A percentile compares a stretch with the other conserved stretches of the same genome.
phyloP scores from a whole-genome alignment of 768 basidiomycete genomes.

The Cystobasidium tubakii region DNA sequence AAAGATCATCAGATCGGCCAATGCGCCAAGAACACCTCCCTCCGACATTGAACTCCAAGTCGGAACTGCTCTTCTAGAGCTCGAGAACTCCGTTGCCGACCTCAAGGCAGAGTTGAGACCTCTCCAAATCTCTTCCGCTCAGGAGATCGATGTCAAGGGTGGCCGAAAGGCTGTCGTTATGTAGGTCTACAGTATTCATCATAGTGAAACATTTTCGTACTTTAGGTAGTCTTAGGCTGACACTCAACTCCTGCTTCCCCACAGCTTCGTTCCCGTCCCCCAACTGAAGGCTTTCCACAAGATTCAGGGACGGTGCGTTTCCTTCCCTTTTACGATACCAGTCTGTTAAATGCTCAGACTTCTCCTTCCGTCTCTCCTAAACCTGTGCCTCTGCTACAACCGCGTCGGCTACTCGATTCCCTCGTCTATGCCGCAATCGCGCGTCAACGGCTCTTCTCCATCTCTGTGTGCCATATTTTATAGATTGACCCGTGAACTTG shows the following conservation, averaged over 20 bases:
- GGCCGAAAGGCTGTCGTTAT: slow-evolving; percentile 99
- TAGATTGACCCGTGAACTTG: slow-evolving; percentile 95
- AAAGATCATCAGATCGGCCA: slow-evolving; percentile 95
- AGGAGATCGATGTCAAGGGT: slow-evolving; percentile 97
- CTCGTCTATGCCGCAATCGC: not conserved
- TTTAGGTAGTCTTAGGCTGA: not conserved
- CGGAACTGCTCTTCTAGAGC: slow-evolving; percentile 92
- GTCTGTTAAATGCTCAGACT: slow-evolving; percentile 37
- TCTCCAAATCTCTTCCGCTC: slow-evolving; percentile 95
- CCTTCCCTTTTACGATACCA: not conserved
- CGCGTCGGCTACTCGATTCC: not conserved
- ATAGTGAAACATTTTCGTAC: no score
- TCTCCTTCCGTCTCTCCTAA: slow-evolving; percentile 36
- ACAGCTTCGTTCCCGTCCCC: slow-evolving; percentile 82
- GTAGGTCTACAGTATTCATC: slow-evolving; percentile 19
- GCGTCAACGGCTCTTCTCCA: not conserved
- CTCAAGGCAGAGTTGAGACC: slow-evolving; percentile 92
- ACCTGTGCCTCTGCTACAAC: slow-evolving; percentile 2
- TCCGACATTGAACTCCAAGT: slow-evolving; percentile 85
- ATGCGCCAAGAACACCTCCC: slow-evolving; percentile 80
- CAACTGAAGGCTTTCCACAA: slow-evolving; percentile 98
- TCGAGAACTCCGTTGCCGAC: slow-evolving; percentile 96
- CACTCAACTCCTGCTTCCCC: not conserved
- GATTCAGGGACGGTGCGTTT: slow-evolving; percentile 78
- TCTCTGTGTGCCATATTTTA: slow-evolving; percentile 8